Percentiles rank a stretch among this genome's conserved stretches.
These are phyloP conservation scores for Clohesyomyces aquaticus DNA, from an alignment of 495 filamentous ascomycete genomes.

Conservation along the genomic window DNA sequence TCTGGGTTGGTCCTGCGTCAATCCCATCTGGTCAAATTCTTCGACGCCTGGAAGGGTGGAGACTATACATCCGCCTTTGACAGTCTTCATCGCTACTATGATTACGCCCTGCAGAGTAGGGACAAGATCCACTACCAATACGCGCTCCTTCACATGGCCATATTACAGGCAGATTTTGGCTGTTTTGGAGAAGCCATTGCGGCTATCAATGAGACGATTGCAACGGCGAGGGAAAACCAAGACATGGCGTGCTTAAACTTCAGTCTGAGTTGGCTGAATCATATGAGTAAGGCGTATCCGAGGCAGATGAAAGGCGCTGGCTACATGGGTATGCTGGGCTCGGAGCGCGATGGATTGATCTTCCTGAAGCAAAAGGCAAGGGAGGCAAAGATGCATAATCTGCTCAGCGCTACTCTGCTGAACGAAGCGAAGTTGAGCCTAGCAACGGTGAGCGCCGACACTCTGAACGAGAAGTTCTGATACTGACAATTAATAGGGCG, in stretches of 20 bases:
- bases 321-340: conserved; percentile 72
- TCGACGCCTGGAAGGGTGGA: conserved; percentile 88
- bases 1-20: conserved; percentile 70
- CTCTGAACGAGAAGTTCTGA: neutral
- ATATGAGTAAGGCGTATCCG: conserved; percentile 85
- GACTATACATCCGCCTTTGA: conserved; percentile 91
- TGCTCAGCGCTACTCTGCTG: conserved; percentile 82
- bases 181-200: conserved; percentile 88
- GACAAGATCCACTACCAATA: conserved; percentile 94
- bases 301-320: conserved; percentile 70
- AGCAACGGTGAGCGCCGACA: conserved; percentile 55
- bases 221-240: conserved; percentile 86
- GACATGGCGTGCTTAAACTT: conserved; percentile 94
- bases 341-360: conserved; percentile 77
- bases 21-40: conserved; percentile 80
- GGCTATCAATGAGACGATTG: conserved; percentile 90
- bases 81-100: conserved; percentile 91
- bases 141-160: conserved; percentile 89
- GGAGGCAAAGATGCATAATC: conserved; percentile 83
- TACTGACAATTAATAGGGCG: conserved; percentile 59
- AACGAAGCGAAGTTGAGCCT: conserved; percentile 84
- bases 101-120: conserved; percentile 89
- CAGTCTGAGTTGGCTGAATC: conserved; percentile 95
- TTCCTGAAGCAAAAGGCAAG: conserved; percentile 88
- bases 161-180: conserved; percentile 94